Percentiles rank a stretch among this genome's conserved stretches.
Conservation (phyloP, 2,329 filamentous ascomycete genomes). For the Botrytis byssoidea region DNA sequence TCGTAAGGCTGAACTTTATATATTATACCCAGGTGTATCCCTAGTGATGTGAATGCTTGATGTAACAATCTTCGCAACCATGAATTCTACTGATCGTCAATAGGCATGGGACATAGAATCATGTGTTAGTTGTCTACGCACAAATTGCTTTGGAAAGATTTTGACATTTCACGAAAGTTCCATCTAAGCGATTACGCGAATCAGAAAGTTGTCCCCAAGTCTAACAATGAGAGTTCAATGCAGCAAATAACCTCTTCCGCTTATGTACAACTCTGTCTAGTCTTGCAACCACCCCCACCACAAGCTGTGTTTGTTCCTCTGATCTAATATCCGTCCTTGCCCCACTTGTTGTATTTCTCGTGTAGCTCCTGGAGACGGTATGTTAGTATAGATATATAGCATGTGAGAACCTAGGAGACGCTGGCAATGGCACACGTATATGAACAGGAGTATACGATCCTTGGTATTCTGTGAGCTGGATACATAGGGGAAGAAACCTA, state of each 20-base stretch:
- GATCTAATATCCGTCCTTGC: conserved; percentile 77
- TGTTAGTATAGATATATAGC: conserved; percentile 23
- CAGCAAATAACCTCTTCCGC: conserved; percentile 13
- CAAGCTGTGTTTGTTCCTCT: conserved; percentile 34
- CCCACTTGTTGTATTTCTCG: conserved; percentile 99
- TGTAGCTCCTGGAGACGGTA: conserved; percentile 67
- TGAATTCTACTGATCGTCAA: not conserved
- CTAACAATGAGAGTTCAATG: conserved; percentile 10
- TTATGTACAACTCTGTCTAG: conserved; percentile 32
- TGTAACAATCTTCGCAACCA: not conserved
- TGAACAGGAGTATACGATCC: too few relatives aligned
- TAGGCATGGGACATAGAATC: too few relatives aligned
- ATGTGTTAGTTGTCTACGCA: not conserved
- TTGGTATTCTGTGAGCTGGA: not conserved
- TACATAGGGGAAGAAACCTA: conserved; percentile 45
- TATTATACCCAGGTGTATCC: not conserved
- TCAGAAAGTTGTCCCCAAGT: conserved; percentile 1
- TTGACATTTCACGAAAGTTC: not conserved
- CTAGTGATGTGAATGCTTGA: conserved; percentile 3
- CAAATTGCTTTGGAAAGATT: not conserved
- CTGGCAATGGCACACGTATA: not conserved
- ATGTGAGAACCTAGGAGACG: not conserved
- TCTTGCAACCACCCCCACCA: conserved; percentile 12
- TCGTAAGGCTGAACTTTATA: conserved; percentile 16
- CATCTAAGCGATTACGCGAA: not conserved